Conservation (phyloP, 2,329 filamentous ascomycete genomes). For the Aureobasidium sp. region DNA sequence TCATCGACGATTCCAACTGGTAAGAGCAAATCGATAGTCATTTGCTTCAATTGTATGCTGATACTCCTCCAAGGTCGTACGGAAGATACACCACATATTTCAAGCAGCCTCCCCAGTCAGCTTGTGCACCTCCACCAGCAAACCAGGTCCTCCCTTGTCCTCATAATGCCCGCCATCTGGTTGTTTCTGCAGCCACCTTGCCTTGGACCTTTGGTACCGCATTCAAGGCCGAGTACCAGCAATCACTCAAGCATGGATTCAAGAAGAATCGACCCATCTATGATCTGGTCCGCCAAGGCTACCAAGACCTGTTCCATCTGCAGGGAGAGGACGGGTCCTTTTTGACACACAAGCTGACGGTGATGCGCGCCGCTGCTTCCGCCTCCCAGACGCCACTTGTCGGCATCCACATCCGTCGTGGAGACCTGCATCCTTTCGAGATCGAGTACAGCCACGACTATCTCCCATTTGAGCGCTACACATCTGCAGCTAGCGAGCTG, state of each 20-base stretch:
- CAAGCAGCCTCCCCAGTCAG: conserved; percentile 54
- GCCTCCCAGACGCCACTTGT: conserved; percentile 50
- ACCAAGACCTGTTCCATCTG: conserved; percentile 67
- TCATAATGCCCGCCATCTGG: conserved; percentile 64
- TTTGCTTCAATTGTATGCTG: background rate
- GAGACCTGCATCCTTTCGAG: conserved; percentile 70
- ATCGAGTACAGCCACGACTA: conserved; percentile 75
- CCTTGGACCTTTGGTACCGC: conserved; percentile 55
- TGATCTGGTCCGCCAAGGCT: conserved; percentile 60
- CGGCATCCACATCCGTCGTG: conserved; percentile 72
- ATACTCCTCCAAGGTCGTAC: conserved; percentile 46
- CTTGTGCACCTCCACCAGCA: conserved; percentile 64
- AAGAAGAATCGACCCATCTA: conserved; percentile 54
- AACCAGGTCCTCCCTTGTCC: conserved; percentile 76
- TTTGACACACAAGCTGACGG: conserved; percentile 51
- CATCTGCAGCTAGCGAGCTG: conserved; percentile 47
- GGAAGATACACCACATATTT: conserved; percentile 70
- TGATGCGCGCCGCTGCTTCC: conserved; percentile 45
- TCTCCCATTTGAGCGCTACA: conserved; percentile 65
- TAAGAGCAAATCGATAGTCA: no score
- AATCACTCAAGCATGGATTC: conserved; percentile 20
- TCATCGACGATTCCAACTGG: conserved; percentile 78
- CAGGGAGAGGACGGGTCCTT: conserved; percentile 59
- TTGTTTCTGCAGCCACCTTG: conserved; percentile 64
- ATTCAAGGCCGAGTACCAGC: conserved; percentile 32